Conservation (phyloP, 805 yeast genomes). For the Martiniozyma abietophila region DNA sequence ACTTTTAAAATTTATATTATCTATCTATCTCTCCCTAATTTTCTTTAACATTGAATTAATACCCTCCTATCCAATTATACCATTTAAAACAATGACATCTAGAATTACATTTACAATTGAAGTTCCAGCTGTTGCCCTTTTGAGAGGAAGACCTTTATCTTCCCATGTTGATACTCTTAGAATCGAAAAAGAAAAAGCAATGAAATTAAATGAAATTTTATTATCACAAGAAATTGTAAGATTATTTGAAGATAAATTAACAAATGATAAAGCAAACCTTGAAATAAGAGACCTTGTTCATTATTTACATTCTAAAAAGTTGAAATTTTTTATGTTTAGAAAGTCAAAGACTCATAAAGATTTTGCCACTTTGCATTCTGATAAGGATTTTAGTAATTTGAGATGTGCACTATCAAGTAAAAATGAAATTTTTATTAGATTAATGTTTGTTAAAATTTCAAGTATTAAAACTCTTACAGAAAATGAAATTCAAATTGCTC, state of each 20-base stretch:
- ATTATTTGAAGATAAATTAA: conserved; percentile 1
- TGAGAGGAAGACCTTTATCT: no score
- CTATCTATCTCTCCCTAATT: no score
- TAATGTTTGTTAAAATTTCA: conserved; percentile 9
- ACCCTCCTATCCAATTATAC: no score
- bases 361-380: neutral
- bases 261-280: neutral
- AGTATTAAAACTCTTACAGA: neutral
- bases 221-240: neutral
- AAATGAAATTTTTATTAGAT: neutral
- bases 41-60: no score
- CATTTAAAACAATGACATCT: no score
- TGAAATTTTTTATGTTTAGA: conserved; percentile 7
- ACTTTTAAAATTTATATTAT: no score
- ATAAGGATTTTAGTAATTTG: conserved; percentile 1
- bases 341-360: neutral
- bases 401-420: neutral
- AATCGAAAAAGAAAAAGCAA: no score
- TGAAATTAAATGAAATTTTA: no score
- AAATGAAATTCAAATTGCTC: no score
- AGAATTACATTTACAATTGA: no score
- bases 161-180: no score
- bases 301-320: conserved; percentile 9
- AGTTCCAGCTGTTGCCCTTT: no score
- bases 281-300: conserved; percentile 3